Evolutionary conservation across 1,284 basidiomycete species (phyloP), one percentile per base, ranked within the genome.

Genomic region (Tilletia horrida): DNA sequence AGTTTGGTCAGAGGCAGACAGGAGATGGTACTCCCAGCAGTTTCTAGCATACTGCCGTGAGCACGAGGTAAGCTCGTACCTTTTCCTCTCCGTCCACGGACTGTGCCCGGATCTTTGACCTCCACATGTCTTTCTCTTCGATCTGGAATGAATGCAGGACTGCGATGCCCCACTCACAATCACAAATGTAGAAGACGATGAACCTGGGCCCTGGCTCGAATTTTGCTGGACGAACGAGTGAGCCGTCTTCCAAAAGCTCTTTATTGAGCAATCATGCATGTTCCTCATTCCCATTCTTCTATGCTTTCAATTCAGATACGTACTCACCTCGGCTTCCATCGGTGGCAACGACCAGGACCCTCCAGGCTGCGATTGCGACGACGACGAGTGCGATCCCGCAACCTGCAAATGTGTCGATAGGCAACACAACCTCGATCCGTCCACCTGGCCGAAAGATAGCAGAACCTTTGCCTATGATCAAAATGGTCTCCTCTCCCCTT

Each of bases 201-300:
- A 78, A 14, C 70, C 67, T 14, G 59, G 70, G n/a, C 76, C 76
- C 11, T 71, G 74, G 2, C 71, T 64, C 65, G 70, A 77, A 43
- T 78, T 77, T 50, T 61, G 27, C 21, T 77, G 69, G 68, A 67
- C 66, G 6, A 71, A 78, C 66, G 61, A 55, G 35, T 40, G 35
- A 40, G 35, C 11, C 4, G 35, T 6, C 35, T 11, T 40, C 35
- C 11, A 40, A 6, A 40, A n/a, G n/a, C n/a, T n/a, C n/a, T n/a
- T n/a, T n/a, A n/a, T n/a, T n/a, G n/a, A n/a, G n/a, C n/a, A n/a
- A n/a, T n/a, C n/a, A n/a, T n/a, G n/a, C n/a, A n/a, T n/a, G n/a
- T n/a, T n/a, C n/a, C n/a, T n/a, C n/a, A n/a, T n/a, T n/a, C n/a
- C n/a, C n/a, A n/a, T n/a, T n/a, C n/a, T n/a, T n/a, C n/a, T n/a